Conservation (phyloP, 2,329 filamentous ascomycete species). For the Aspergillus versicolor region DNA sequence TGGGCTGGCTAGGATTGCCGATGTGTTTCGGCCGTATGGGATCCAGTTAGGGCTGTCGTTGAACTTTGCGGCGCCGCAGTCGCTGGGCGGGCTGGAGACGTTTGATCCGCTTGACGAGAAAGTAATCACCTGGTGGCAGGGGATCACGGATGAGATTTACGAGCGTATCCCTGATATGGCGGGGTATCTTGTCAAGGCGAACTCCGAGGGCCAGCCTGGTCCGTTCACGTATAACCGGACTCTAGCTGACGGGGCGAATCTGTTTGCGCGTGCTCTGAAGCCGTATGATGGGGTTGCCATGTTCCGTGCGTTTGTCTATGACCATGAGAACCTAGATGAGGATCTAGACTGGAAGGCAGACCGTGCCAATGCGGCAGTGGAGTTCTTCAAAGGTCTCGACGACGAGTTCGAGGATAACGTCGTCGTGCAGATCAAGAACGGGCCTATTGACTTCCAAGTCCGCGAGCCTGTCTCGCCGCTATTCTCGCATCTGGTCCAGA, state of each 20-base stretch:
- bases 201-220: slow-evolving; percentile 70
- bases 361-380: slow-evolving; percentile 67
- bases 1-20: slow-evolving; percentile 62
- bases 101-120: slow-evolving; percentile 63
- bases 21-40: slow-evolving; percentile 66
- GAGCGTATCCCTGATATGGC: slow-evolving; percentile 63
- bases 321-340: slow-evolving; percentile 54
- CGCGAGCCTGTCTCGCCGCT: slow-evolving; percentile 66
- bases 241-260: slow-evolving; percentile 65
- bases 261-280: slow-evolving; percentile 62
- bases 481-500: slow-evolving; percentile 54
- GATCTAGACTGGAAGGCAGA: slow-evolving; percentile 62
- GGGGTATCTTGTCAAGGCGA: slow-evolving; percentile 70
- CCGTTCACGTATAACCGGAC: slow-evolving; percentile 70
- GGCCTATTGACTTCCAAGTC: slow-evolving; percentile 72
- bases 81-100: slow-evolving; percentile 56
- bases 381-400: slow-evolving; percentile 66
- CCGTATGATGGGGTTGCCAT: slow-evolving; percentile 63
- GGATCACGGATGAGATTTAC: slow-evolving; percentile 61
- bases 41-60: slow-evolving; percentile 65
- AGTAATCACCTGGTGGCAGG: slow-evolving; percentile 64
- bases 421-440: slow-evolving; percentile 71
- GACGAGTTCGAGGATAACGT: slow-evolving; percentile 68
- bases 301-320: slow-evolving; percentile 72
- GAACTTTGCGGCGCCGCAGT: slow-evolving; percentile 65